phyloP scores from a whole-genome alignment of 2,329 filamentous ascomycete species.

The Cladosporium sp. region DNA sequence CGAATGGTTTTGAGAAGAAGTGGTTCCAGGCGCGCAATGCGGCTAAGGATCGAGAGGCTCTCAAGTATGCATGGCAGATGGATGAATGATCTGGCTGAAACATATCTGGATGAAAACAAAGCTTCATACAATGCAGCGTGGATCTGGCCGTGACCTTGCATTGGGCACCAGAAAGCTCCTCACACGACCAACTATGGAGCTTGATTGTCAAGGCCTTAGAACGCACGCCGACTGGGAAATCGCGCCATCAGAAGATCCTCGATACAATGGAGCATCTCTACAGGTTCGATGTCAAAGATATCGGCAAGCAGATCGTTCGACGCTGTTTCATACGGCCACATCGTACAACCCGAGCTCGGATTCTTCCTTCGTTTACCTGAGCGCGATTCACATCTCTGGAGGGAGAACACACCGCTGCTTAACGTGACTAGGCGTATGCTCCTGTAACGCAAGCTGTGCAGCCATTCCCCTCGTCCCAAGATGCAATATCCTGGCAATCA shows the following conservation, averaged over 20 bases:
- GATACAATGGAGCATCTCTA: too few species aligned
- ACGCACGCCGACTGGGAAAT: background rate
- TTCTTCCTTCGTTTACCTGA: too few species aligned
- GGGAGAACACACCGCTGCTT: slow-evolving; percentile 16
- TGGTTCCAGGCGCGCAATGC: slow-evolving; percentile 86
- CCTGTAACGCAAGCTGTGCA: slow-evolving; percentile 19
- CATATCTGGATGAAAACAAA: background rate
- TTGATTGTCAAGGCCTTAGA: too few species aligned
- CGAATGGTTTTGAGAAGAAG: slow-evolving; percentile 90
- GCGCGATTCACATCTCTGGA: slow-evolving; percentile 17
- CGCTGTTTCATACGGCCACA: too few species aligned
- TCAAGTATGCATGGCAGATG: slow-evolving; percentile 96
- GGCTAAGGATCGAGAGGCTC: slow-evolving; percentile 67
- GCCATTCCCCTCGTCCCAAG: slow-evolving; percentile 18
- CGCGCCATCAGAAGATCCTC: too few species aligned
- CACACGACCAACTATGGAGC: too few species aligned
- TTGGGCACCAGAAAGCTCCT: too few species aligned
- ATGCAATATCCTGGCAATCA: slow-evolving; percentile 14
- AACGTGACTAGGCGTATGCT: slow-evolving; percentile 14
- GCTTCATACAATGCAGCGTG: too few species aligned
- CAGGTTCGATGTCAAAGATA: too few species aligned
- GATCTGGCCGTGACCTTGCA: too few species aligned
- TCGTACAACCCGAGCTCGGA: too few species aligned
- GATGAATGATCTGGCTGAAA: slow-evolving; percentile 58
- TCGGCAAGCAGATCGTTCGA: too few species aligned